A percentile compares a stretch with the other conserved stretches of the same genome.
phyloP scores from a whole-genome alignment of 192 early-diverging fungal species.

The Geosiphon pyriformis region DNA sequence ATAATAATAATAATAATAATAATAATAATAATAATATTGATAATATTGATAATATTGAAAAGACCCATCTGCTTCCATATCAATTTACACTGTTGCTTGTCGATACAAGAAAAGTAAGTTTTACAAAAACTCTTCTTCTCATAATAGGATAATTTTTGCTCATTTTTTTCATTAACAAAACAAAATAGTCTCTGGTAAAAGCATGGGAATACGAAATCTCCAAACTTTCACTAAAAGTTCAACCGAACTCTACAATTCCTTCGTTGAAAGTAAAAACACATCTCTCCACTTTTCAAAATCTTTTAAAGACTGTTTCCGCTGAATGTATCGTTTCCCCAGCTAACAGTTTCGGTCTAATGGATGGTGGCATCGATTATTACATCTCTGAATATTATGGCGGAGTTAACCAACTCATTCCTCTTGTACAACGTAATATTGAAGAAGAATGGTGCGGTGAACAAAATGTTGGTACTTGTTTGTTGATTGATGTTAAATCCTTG shows the following conservation, averaged over 20 bases:
- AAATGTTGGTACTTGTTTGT: constrained; percentile 25
- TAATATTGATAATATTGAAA: too few species aligned
- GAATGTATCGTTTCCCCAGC: constrained; percentile 22
- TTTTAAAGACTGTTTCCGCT: neutral
- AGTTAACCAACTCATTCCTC: constrained; percentile 10
- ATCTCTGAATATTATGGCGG: constrained; percentile 26
- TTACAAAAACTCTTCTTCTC: neutral
- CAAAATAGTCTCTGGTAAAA: neutral
- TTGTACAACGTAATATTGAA: constrained; percentile 19
- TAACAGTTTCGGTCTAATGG: constrained; percentile 29
- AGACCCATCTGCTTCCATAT: constrained; percentile 5
- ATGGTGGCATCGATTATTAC: constrained; percentile 23
- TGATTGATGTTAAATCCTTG: constrained; percentile 21
- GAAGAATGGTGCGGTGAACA: constrained; percentile 28
- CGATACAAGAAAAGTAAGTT: constrained; percentile 9
- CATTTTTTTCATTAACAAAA: neutral
- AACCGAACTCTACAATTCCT: neutral
- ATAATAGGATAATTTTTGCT: neutral
- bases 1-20: too few species aligned
- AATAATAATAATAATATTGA: too few species aligned
- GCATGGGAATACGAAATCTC: constrained; percentile 19
- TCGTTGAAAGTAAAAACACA: constrained; percentile 12
- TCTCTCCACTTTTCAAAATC: constrained; percentile 8
- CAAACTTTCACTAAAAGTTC: neutral
- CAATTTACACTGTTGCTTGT: constrained; percentile 11